Evolutionary conservation across 1,284 basidiomycete species (phyloP), one percentile per base, ranked within the genome.

Genomic region (Naganishia liquefaciens): DNA sequence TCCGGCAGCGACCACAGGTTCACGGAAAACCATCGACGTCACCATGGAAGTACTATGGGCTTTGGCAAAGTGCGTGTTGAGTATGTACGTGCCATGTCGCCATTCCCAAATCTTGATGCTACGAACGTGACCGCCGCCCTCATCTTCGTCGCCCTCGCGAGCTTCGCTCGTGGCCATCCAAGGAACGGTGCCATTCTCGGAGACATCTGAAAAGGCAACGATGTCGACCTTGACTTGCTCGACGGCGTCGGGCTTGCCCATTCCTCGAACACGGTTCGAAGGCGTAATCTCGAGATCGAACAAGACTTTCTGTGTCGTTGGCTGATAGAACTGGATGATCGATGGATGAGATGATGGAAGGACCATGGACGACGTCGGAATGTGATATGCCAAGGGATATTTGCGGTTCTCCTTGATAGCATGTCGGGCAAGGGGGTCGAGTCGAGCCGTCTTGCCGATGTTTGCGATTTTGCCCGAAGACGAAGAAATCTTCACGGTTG

Each of bases 91-190:
- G 63, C 86, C 79, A 74, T 78, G 71, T 21, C 88, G 85, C 90
- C 93, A 95, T 66, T 80, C 81, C 95, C 95, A 99, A 49, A 97
- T 80, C 80, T 98, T 98, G 70, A 99, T 83, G 72, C 89, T 88
- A 25, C 88, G 82, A 72, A 93, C 90, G 11, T 82, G 78, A 61
- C 82, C 83, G 60, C 78, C 66, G 30, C 76, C 76, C 65, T 76
- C 74, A 25, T 81, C 80, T 21, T 85, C 85, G 51, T 88, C 86
- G 17, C 84, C 86, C 66, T 86, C 84, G 65, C 93, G 85, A 39
- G 81, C 81, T 77, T 99, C 95, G 43, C 93, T 79, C 0, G 95
- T 96, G 1, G 93, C 93, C 87, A 99, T 88, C 94, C 95, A 98
- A 57, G 86, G 55, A 46, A 72, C 69, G 27, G 69, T 70, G 10